These are phyloP conservation scores for Salinomyces thailandicus DNA, from an alignment of 2,329 filamentous ascomycete genomes.

Conservation along the genomic window DNA sequence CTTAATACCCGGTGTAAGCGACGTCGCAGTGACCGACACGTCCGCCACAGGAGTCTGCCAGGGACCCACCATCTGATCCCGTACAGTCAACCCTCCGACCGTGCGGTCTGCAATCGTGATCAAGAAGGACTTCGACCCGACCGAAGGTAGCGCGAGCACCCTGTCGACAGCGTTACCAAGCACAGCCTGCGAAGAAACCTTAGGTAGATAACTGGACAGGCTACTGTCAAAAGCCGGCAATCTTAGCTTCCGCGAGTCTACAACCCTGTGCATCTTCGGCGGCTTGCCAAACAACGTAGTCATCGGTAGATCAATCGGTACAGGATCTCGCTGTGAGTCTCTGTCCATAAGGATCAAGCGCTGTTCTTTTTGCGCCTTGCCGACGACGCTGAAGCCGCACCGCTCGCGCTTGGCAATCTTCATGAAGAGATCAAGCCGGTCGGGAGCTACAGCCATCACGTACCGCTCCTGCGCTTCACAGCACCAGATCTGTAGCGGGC, in stretches of 20 bases:
- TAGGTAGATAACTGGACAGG: conserved; percentile 56
- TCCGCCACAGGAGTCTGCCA: conserved; percentile 95
- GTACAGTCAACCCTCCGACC: conserved; percentile 76
- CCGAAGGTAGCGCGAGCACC: conserved; percentile 74
- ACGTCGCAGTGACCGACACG: conserved; percentile 81
- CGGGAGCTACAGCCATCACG: conserved; percentile 74
- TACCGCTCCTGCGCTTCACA: conserved; percentile 96
- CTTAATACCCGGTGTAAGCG: conserved; percentile 59
- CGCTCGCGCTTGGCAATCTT: conserved; percentile 68
- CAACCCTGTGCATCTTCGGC: conserved; percentile 66
- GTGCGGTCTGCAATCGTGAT: conserved; percentile 93
- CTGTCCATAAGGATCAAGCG: conserved; percentile 72
- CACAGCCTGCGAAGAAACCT: conserved; percentile 30
- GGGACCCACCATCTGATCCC: conserved; percentile 92
- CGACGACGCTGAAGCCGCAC: conserved; percentile 87
- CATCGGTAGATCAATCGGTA: conserved; percentile 83
- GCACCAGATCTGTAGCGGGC: conserved; percentile 94
- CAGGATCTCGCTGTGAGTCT: conserved; percentile 62
- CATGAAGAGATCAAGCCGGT: conserved; percentile 62
- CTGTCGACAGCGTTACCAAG: conserved; percentile 60
- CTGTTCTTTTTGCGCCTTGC: conserved; percentile 61
- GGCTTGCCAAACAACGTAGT: conserved; percentile 78
- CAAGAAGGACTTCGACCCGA: conserved; percentile 94
- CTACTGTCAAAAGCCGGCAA: conserved; percentile 66
- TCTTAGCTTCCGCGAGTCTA: conserved; percentile 56